Evolutionary conservation across 2,329 filamentous ascomycete genomes (phyloP).

Genomic region (Exophiala xenobiotica): DNA sequence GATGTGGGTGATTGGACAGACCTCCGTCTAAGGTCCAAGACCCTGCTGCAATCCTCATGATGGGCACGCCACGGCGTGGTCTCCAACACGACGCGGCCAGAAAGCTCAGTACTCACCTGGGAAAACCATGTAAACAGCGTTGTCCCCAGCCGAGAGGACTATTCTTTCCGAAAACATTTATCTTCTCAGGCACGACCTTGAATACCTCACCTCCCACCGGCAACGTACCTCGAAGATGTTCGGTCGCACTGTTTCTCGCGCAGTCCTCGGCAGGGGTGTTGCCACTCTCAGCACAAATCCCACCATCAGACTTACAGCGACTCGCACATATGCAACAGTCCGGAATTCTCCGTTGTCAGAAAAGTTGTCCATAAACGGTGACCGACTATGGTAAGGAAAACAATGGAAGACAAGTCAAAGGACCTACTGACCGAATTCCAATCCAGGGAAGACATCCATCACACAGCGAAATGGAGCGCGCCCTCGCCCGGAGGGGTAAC

Average conservation of each 20-base stretch:
- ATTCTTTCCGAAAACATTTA: background rate
- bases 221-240: no score
- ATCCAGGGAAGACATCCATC: constrained; percentile 21
- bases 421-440: background rate
- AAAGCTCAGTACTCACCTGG: background rate
- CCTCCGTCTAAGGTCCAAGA: background rate
- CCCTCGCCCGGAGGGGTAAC: constrained; percentile 28
- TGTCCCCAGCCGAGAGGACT: background rate
- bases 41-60: background rate
- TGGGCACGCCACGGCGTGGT: background rate
- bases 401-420: background rate
- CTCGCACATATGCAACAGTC: constrained; percentile 8
- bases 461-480: constrained; percentile 33
- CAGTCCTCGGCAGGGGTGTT: background rate
- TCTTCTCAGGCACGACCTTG: no score
- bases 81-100: background rate
- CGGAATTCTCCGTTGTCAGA: constrained; percentile 13
- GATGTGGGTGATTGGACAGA: background rate
- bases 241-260: constrained; percentile 2
- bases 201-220: no score
- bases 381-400: constrained; percentile 13
- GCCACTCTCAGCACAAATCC: background rate
- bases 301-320: background rate
- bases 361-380: constrained; percentile 15
- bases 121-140: constrained; percentile 1